Evolutionary conservation across 2,329 filamentous ascomycete genomes (phyloP).

Genomic region (Mariannaea elegans): DNA sequence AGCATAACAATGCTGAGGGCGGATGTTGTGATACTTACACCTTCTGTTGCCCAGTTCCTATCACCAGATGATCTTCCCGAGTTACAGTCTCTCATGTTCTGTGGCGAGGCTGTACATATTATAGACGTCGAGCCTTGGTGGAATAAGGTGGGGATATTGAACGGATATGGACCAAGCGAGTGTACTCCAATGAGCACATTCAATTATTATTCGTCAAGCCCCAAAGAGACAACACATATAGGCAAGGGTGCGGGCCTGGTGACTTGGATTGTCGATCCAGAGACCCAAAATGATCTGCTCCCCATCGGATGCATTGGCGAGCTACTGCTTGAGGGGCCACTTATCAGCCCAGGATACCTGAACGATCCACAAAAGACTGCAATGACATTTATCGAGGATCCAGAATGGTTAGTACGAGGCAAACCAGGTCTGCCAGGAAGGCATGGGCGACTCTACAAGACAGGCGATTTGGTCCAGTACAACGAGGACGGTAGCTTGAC

Average conservation of each 20-base stretch:
- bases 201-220: not conserved
- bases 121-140: constrained; percentile 12
- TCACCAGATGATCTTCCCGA: not conserved
- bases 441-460: constrained; percentile 27
- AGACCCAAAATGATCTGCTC: constrained; percentile 35
- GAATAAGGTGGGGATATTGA: constrained; percentile 2
- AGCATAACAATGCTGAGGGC: constrained; percentile 6
- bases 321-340: constrained; percentile 50
- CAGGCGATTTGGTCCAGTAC: constrained; percentile 29
- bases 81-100: constrained; percentile 19
- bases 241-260: constrained; percentile 8
- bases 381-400: constrained; percentile 54
- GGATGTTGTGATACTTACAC: constrained; percentile 11
- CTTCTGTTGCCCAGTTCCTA: constrained; percentile 14
- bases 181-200: constrained; percentile 10
- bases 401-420: constrained; percentile 47
- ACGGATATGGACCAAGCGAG: constrained; percentile 22
- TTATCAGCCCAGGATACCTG: constrained; percentile 58
- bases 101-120: constrained; percentile 11
- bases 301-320: constrained; percentile 45
- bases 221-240: not conserved
- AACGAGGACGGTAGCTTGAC: constrained; percentile 27
- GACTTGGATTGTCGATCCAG: constrained; percentile 42
- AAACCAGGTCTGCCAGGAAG: not conserved
- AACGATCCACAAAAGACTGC: constrained; percentile 56